phyloP scores from a whole-genome alignment of 345 rosid genomes.

The Arabis alpina region DNA sequence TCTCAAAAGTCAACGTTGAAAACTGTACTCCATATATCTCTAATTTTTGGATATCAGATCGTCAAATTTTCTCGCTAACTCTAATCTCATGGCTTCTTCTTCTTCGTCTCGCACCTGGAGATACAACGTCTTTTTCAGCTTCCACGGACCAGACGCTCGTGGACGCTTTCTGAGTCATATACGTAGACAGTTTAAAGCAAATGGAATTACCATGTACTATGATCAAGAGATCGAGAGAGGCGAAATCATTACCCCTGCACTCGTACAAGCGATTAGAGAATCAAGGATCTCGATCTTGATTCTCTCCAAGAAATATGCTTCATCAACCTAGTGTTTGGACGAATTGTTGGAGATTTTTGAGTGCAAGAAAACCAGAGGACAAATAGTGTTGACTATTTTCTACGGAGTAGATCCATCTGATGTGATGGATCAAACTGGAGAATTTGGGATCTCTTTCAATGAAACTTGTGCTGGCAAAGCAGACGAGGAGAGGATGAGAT shows the following conservation, averaged over 20 bases:
- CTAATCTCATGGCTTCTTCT: too few relatives aligned
- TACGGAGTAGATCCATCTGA: conserved; percentile 16
- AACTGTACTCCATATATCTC: too few relatives aligned
- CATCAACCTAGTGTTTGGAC: conserved; percentile 35
- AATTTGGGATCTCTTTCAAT: not conserved
- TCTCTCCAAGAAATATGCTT: conserved; percentile 24
- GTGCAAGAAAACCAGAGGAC: not conserved
- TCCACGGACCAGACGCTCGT: conserved; percentile 4
- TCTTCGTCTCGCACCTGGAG: not conserved
- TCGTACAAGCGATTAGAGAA: not conserved
- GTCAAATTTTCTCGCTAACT: too few relatives aligned
- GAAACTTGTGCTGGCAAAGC: not conserved
- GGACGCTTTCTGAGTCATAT: not conserved
- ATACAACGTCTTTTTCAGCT: not conserved
- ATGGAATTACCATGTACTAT: conserved; percentile 2
- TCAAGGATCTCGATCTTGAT: conserved; percentile 15
- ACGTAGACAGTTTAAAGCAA: not conserved
- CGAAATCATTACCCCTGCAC: not conserved
- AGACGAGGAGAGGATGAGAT: not conserved
- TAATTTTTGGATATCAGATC: too few relatives aligned
- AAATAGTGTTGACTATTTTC: not conserved
- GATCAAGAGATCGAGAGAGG: conserved; percentile 19
- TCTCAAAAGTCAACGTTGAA: too few relatives aligned
- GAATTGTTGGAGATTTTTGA: conserved; percentile 25
- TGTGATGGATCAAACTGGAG: not conserved